Evolutionary conservation across 1,284 basidiomycete genomes (phyloP), one percentile per base, ranked within the genome.

Genomic region (Malassezia equina): DNA sequence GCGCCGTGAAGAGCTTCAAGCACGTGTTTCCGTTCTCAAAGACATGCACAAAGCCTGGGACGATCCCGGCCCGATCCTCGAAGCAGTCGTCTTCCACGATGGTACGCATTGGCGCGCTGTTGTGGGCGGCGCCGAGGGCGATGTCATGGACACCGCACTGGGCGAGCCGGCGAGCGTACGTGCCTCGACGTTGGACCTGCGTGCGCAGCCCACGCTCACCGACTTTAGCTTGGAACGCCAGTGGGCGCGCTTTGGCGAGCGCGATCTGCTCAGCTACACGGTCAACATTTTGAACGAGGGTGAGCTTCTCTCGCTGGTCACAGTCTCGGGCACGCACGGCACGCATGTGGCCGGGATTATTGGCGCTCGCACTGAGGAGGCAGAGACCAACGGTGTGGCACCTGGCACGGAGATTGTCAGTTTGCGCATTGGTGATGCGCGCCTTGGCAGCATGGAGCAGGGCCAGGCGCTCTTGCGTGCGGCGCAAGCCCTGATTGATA

Each of bases 311-410:
- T 69, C 66, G 51, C 58, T 75, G 27, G 73, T 74, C 45, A 66
- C 64, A 23, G 53, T 68, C 4, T 62, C 68, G n/a, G 75, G 75
- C 15, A 66, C 62, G 28, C 75, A 76, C 57, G 75, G 71, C 25
- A 74, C 75, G 19, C 75, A 76, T 55, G 74, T 76, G 6, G 75
- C 73, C 11, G 71, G 73, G 23, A 76, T 76, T 43, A 69, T 74
- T 28, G 71, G 65, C 23, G 72, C 75, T 3, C 52, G 64, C 2
- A 63, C 66, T 43, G 64, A 71, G 2, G 65, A 68, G 25, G 55
- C 63, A 4, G 70, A 65, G 31, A 65, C 67, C 41, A 71, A 71
- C 53, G 75, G 75, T 39, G 72, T 75, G 11, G 73, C 73, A 12
- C 72, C 69, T 8, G 73, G 68, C 23, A 65, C 64, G 36, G 69